Evolutionary conservation across 495 filamentous ascomycete genomes (phyloP).

Genomic region (Terfezia claveryi): DNA sequence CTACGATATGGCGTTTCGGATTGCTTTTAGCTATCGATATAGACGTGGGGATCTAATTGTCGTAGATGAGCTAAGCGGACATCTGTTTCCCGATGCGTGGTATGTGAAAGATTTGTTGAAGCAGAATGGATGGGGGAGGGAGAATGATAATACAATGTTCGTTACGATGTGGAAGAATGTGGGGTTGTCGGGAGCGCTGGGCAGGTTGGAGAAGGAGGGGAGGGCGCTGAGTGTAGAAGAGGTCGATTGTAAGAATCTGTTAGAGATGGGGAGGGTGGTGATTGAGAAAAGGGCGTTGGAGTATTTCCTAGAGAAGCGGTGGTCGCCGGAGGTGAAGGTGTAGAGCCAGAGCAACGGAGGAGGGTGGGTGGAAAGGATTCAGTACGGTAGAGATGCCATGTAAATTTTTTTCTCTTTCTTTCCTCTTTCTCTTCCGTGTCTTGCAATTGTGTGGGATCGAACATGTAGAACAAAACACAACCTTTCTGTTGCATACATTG

Average conservation of each 20-base stretch:
- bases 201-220: conserved; percentile 34
- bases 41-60: conserved; percentile 66
- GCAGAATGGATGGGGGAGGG: conserved; percentile 47
- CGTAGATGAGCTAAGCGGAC: conserved; percentile 46
- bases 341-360: no score
- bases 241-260: conserved; percentile 81
- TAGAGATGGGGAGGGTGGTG: conserved; percentile 64
- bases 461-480: no score
- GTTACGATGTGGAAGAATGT: conserved; percentile 38
- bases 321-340: neutral
- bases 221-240: conserved; percentile 44
- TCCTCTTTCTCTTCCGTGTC: no score
- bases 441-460: no score
- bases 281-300: conserved; percentile 68
- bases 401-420: no score
- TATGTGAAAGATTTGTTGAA: conserved; percentile 43
- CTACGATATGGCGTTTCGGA: conserved; percentile 91
- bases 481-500: no score
- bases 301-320: neutral
- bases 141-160: conserved; percentile 50
- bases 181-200: conserved; percentile 36
- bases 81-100: conserved; percentile 32
- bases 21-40: conserved; percentile 78
- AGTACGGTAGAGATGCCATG: no score
- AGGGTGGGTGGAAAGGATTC: no score